Evolutionary conservation across 1,284 basidiomycete species (phyloP), one percentile per base, ranked within the genome.

Genomic region (Exobasidium cylindrosporum): DNA sequence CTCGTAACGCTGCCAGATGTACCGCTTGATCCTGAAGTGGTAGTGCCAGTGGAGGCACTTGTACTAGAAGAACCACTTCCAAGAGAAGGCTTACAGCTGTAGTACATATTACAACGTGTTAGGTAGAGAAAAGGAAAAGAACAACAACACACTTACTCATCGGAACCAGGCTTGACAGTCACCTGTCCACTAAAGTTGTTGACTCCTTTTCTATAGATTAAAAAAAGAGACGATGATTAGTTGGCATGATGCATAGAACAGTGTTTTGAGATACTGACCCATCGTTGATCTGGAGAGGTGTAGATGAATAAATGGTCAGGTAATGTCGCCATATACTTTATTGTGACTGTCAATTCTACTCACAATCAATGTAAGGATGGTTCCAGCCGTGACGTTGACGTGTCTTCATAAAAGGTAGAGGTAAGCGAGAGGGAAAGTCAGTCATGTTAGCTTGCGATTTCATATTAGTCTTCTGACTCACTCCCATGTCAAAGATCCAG

Each of bases 131-230:
- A n/a, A n/a, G n/a, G n/a, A n/a, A n/a, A 17, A 40, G 35, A 17
- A 10, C 35, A 10, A 40, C 35, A 40, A 40, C 10, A 40, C 35
- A 40, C 35, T 40, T 40, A 40, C 35, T 40, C 35, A 17, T 17
- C 17, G 7, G 35, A 7, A 40, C 35, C 35, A 40, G 35, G 4
- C 26, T 50, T 21, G 3, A 50, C 47, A 24, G 4, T 26, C 4
- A 26, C 47, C 26, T 50, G 47, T 21, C 47, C 47, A 28, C 47
- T 50, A 13, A 50, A 50, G 21, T 50, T 50, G 5, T 40, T 40
- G 35, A 40, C 35, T 40, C 35, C 35, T 40, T 40, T 40, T 40
- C 35, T 40, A 17, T 17, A 40, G 35, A 40, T n/a, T n/a, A 17
- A 40, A 40, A 17, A 17, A 40, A 17, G 35, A 40, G 17, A 40